Evolutionary conservation across 1,139 yeast genomes (phyloP).

Genomic region (Kodamaea arcana): DNA sequence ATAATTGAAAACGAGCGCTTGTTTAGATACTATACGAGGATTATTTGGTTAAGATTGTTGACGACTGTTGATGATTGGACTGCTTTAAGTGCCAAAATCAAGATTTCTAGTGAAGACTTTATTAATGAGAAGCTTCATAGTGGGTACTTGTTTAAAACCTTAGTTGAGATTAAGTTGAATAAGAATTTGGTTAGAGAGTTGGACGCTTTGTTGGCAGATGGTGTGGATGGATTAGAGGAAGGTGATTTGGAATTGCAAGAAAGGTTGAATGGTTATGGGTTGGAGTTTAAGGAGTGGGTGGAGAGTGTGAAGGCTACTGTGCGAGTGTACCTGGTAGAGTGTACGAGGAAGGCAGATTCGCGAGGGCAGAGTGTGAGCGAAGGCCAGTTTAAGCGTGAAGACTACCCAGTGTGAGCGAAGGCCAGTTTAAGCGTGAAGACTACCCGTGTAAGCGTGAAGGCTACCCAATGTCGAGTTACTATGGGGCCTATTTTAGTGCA

Average conservation of each 20-base stretch:
- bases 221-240: not conserved
- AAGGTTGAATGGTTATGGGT: conserved; percentile 49
- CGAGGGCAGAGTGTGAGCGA: no score
- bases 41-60: conserved; percentile 63
- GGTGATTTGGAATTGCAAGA: conserved; percentile 4
- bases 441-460: no score
- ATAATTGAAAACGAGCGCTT: conserved; percentile 23
- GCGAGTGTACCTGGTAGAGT: no score
- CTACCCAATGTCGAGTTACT: no score
- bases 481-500: no score
- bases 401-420: no score
- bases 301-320: conserved; percentile 16
- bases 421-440: no score
- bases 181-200: conserved; percentile 11
- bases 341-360: no score
- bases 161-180: conserved; percentile 17
- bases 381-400: no score
- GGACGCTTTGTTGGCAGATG: conserved; percentile 9
- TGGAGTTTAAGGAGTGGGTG: conserved; percentile 15
- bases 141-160: conserved; percentile 47
- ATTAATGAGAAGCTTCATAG: conserved; percentile 36
- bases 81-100: conserved; percentile 32
- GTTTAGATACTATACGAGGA: conserved; percentile 20
- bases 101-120: conserved; percentile 33
- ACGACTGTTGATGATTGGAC: conserved; percentile 57